These are phyloP conservation scores for Plasmodium fragile DNA, from an alignment of 169 alveolate species.

Conservation along the genomic window DNA sequence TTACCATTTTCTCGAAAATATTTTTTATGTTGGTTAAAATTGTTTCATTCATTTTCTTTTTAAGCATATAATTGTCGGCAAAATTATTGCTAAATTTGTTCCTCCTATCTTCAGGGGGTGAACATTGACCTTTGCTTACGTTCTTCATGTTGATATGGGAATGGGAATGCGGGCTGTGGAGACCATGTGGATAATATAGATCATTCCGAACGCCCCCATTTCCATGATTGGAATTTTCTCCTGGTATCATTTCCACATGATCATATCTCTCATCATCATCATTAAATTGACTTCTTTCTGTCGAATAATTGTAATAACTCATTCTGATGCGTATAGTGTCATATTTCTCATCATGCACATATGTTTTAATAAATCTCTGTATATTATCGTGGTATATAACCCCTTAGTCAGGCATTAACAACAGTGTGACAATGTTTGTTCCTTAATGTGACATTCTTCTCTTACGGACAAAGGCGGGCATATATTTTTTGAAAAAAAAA, in stretches of 20 bases:
- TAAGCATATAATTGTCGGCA: constrained; percentile 8
- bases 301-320: constrained; percentile 25
- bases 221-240: background rate
- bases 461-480: background rate
- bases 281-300: background rate
- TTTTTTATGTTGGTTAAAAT: constrained; percentile 45
- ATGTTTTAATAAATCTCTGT: background rate
- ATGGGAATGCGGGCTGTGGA: background rate
- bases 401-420: constrained; percentile 18
- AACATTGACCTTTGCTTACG: constrained; percentile 2
- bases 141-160: background rate
- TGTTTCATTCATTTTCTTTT: constrained; percentile 19
- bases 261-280: constrained; percentile 16
- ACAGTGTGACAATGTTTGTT: background rate
- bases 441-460: background rate
- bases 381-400: background rate
- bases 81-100: background rate
- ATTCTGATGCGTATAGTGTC: constrained; percentile 19
- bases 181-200: background rate
- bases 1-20: constrained; percentile 50
- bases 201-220: background rate
- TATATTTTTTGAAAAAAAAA: background rate
- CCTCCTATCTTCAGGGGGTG: background rate
- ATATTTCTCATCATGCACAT: constrained; percentile 29
- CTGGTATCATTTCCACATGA: constrained; percentile 29